These are phyloP conservation scores for Stephanodiscus triporus DNA, from an alignment of 108 stramenopile species.

Conservation along the genomic window DNA sequence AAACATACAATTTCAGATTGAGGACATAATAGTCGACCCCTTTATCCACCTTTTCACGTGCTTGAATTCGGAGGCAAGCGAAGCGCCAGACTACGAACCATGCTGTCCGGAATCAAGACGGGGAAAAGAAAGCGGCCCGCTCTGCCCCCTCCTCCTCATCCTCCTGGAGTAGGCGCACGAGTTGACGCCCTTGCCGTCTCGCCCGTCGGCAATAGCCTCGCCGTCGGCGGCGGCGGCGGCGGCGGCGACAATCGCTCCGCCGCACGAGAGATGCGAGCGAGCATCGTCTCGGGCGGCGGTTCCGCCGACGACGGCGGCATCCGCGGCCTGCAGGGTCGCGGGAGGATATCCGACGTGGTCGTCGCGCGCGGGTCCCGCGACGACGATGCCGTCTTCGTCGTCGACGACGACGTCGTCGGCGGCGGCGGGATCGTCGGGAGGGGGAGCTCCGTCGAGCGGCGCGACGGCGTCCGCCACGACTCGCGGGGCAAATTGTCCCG, in stretches of 20 bases:
- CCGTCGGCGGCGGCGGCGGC: constrained; percentile 3
- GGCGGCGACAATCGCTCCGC: constrained; percentile 48
- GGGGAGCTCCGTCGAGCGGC: too few relatives aligned
- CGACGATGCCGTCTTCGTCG: constrained; percentile 7
- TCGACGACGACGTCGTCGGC: not conserved
- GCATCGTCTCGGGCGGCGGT: constrained; percentile 28
- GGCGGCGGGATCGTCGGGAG: too few relatives aligned
- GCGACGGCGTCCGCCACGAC: constrained; percentile 22
- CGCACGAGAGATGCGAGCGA: constrained; percentile 56
- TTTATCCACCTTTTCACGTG: too few relatives aligned
- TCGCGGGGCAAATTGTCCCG: constrained; percentile 37
- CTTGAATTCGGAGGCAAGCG: not conserved
- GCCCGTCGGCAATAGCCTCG: not conserved
- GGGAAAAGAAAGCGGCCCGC: constrained; percentile 65
- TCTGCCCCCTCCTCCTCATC: not conserved
- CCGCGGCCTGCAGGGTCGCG: constrained; percentile 18
- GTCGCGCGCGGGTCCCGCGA: not conserved
- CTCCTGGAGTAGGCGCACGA: not conserved
- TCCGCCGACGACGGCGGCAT: constrained; percentile 1
- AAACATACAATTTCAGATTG: too few relatives aligned
- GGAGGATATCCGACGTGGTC: constrained; percentile 30
- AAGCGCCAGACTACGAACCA: too few relatives aligned
- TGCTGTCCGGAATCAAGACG: constrained; percentile 70
- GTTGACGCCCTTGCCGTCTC: not conserved
- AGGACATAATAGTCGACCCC: too few relatives aligned